phyloP scores from a whole-genome alignment of 306 rosid genomes.

The Inga oerstediana region DNA sequence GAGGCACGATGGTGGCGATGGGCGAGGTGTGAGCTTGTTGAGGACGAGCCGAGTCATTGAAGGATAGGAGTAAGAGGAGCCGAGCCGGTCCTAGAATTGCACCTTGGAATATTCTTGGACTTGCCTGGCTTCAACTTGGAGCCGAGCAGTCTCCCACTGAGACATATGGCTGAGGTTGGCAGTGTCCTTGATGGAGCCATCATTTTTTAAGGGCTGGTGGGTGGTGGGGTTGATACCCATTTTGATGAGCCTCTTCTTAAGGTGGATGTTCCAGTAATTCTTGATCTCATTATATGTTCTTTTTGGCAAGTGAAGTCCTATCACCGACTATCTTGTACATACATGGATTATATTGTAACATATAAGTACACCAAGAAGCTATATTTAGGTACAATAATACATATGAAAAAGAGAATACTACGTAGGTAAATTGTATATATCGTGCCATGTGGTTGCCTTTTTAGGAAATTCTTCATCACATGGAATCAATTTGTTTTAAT shows the following conservation, averaged over 20 bases:
- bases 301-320: too few species aligned
- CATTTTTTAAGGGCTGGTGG: neutral
- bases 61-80: too few species aligned
- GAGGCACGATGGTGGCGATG: conserved; percentile 39
- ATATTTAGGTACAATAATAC: neutral
- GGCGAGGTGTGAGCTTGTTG: conserved; percentile 34
- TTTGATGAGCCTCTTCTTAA: neutral
- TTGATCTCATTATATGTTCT: too few species aligned
- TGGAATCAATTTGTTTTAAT: too few species aligned
- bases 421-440: neutral
- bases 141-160: neutral
- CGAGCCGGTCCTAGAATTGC: too few species aligned
- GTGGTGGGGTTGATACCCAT: neutral
- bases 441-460: neutral
- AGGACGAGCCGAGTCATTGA: conserved; percentile 31
- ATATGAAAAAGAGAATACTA: neutral
- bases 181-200: too few species aligned
- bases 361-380: neutral
- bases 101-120: neutral
- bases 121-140: neutral
- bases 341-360: too few species aligned
- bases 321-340: neutral
- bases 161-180: neutral
- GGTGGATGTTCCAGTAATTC: too few species aligned
- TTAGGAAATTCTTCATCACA: too few species aligned